These are phyloP conservation scores for Cutaneotrichosporon sp. DNA, from an alignment of 1,284 basidiomycete species.

Conservation along the genomic window DNA sequence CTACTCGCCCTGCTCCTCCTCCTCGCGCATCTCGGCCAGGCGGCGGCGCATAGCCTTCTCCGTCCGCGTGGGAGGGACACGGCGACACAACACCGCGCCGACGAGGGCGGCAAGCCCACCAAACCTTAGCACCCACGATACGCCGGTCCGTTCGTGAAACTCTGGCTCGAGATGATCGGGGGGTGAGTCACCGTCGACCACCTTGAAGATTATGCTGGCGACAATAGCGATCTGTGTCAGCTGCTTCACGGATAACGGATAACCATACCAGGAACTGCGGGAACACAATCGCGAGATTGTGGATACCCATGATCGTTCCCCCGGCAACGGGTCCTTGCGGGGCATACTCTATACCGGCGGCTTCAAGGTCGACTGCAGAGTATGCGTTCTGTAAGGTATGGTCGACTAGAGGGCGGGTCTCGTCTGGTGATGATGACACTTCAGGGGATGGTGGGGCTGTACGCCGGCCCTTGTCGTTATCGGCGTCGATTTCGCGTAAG, in stretches of 20 bases:
- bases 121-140: conserved; percentile 90
- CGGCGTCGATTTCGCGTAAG: conserved; percentile 69
- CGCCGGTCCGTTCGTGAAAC: conserved; percentile 74
- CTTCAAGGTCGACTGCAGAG: conserved; percentile 59
- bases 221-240: conserved; percentile 73
- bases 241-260: background rate
- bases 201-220: conserved; percentile 79
- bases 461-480: background rate
- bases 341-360: conserved; percentile 54
- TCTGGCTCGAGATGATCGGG: conserved; percentile 52
- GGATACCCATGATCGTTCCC: conserved; percentile 92
- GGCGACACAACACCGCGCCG: conserved; percentile 71
- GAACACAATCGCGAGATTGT: conserved; percentile 89
- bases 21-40: conserved; percentile 72
- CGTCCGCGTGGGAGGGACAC: conserved; percentile 79
- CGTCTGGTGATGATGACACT: background rate
- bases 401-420: conserved; percentile 11
- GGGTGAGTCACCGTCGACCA: conserved; percentile 60
- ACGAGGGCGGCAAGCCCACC: conserved; percentile 79
- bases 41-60: conserved; percentile 81
- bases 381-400: conserved; percentile 59
- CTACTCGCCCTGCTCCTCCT: conserved; percentile 19
- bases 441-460: background rate
- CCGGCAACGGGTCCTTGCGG: conserved; percentile 67
- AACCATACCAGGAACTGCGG: conserved; percentile 76